A percentile compares a stretch with the other conserved stretches of the same genome.
Evolutionary conservation across 805 yeast genomes (phyloP).

Genomic region (Barnettozyma siamensis): DNA sequence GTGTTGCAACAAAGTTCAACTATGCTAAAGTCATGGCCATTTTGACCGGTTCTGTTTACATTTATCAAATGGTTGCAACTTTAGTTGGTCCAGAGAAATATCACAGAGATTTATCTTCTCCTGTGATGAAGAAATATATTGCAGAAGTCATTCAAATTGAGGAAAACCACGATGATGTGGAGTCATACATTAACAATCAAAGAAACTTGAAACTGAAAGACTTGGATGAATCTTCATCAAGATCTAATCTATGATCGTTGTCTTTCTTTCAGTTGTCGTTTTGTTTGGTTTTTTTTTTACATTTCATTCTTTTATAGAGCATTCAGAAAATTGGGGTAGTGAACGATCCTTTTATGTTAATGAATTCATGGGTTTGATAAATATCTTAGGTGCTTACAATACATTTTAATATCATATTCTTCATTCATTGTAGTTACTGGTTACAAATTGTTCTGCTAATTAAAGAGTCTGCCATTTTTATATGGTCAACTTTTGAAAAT

Average conservation of each 20-base stretch:
- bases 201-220: background rate
- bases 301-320: too few species aligned
- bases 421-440: too few species aligned
- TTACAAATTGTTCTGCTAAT: too few species aligned
- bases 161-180: slow-evolving; percentile 7
- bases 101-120: slow-evolving; percentile 32
- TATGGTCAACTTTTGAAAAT: too few species aligned
- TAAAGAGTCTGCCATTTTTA: too few species aligned
- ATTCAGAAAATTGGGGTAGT: too few species aligned
- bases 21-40: slow-evolving; percentile 70
- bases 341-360: too few species aligned
- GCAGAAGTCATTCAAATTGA: slow-evolving; percentile 20
- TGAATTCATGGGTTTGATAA: too few species aligned
- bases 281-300: too few species aligned
- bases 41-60: slow-evolving; percentile 62
- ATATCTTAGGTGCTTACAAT: too few species aligned
- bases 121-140: slow-evolving; percentile 27
- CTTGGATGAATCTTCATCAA: slow-evolving; percentile 1
- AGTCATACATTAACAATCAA: background rate
- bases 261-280: background rate
- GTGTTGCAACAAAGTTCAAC: slow-evolving; percentile 30
- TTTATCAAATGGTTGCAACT: slow-evolving; percentile 40
- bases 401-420: too few species aligned
- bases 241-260: background rate
- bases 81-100: slow-evolving; percentile 55